Conservation (phyloP, 2,329 filamentous ascomycete species). For the Fusarium sp. region DNA sequence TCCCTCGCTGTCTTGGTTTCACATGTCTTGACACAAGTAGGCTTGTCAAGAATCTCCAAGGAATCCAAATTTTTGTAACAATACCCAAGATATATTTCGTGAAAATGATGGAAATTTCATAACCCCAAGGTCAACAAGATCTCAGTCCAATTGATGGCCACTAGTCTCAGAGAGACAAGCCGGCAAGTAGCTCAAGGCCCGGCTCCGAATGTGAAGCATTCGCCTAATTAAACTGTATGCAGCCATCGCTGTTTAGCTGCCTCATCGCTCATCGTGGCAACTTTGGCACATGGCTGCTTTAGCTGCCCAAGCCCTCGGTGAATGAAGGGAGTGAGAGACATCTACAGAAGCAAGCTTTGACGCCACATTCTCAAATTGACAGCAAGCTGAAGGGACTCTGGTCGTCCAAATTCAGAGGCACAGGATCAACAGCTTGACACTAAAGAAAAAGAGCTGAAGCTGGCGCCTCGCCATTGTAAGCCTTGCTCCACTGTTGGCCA, state of each 20-base stretch:
- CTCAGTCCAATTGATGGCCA: background rate
- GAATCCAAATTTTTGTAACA: background rate
- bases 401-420: background rate
- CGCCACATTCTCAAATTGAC: slow-evolving; percentile 14
- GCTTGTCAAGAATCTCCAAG: background rate
- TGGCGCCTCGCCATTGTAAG: background rate
- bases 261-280: slow-evolving; percentile 4
- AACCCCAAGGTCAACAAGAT: too few relatives aligned
- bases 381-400: slow-evolving; percentile 18
- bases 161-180: background rate
- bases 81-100: background rate
- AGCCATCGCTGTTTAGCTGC: background rate
- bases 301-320: slow-evolving; percentile 25
- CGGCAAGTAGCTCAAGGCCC: background rate
- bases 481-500: background rate
- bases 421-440: background rate
- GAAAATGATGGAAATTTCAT: background rate
- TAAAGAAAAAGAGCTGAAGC: background rate
- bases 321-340: slow-evolving; percentile 14
- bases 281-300: slow-evolving; percentile 4
- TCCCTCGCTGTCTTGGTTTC: slow-evolving; percentile 3
- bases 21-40: background rate
- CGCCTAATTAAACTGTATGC: background rate
- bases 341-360: slow-evolving; percentile 2
- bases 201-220: background rate